Percentiles rank a stretch among this genome's conserved stretches.
These are phyloP conservation scores for Colletotrichum chrysophilum DNA, from an alignment of 2,329 filamentous ascomycete genomes.

Conservation along the genomic window DNA sequence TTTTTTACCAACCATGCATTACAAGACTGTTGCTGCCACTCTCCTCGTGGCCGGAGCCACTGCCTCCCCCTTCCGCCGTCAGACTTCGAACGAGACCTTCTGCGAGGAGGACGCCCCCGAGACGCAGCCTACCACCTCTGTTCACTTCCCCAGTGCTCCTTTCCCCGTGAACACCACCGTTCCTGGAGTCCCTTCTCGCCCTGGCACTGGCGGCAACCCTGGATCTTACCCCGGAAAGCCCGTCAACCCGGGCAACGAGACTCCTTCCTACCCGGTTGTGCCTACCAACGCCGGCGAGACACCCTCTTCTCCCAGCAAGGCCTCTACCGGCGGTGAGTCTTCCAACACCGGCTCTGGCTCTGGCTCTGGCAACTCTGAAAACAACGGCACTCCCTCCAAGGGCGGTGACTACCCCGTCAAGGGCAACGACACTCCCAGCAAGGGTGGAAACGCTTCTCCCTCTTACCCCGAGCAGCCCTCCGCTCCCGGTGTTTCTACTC, in stretches of 20 bases:
- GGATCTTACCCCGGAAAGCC: not conserved
- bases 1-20: slow-evolving; percentile 10
- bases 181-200: not conserved
- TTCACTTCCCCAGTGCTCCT: not conserved
- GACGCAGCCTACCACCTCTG: not conserved
- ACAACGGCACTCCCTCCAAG: not conserved
- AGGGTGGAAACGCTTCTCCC: not conserved
- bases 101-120: slow-evolving; percentile 11
- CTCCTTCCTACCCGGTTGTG: not conserved
- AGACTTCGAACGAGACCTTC: slow-evolving; percentile 13
- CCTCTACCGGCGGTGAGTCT: not conserved
- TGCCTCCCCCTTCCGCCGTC: slow-evolving; percentile 13
- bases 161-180: slow-evolving; percentile 11
- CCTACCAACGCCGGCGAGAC: not conserved
- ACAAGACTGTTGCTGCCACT: slow-evolving; percentile 10
- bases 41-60: slow-evolving; percentile 21
- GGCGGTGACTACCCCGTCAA: not conserved
- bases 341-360: not conserved
- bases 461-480: not conserved
- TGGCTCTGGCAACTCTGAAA: not conserved
- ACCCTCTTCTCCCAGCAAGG: not conserved
- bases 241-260: not conserved
- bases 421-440: not conserved
- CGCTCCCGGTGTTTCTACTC: not conserved
- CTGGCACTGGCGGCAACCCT: not conserved